phyloP scores from a whole-genome alignment of 1,139 yeast genomes.

The Candida labiduridarum region DNA sequence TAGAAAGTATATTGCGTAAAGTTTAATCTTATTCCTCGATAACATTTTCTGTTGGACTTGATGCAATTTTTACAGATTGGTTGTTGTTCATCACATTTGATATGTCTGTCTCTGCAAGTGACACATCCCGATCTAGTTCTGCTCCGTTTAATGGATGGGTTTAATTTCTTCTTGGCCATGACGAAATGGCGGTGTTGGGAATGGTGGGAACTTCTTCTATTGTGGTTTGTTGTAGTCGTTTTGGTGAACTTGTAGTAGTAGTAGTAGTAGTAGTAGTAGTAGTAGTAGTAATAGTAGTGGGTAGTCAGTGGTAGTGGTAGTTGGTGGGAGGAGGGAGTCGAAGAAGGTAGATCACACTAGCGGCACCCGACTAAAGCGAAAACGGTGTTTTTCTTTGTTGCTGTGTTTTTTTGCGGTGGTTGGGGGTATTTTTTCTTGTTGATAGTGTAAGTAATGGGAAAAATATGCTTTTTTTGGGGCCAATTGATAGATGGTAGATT shows the following conservation, averaged over 20 bases:
- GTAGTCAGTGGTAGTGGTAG: too few species aligned
- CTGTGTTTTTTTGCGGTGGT: not conserved
- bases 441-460: not conserved
- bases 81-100: conserved; percentile 51
- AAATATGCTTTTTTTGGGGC: not conserved
- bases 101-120: conserved; percentile 51
- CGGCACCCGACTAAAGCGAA: too few species aligned
- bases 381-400: not conserved
- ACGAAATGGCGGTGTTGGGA: not conserved
- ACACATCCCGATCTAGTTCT: conserved; percentile 50
- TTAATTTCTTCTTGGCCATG: conserved; percentile 20
- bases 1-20: conserved; percentile 48
- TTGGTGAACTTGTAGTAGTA: not conserved
- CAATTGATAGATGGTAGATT: not conserved
- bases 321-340: too few species aligned
- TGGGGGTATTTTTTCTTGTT: not conserved
- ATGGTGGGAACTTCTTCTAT: not conserved
- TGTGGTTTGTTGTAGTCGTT: not conserved
- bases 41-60: conserved; percentile 44
- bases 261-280: not conserved
- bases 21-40: conserved; percentile 47
- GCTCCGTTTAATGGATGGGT: conserved; percentile 27
- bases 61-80: conserved; percentile 51
- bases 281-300: too few species aligned
- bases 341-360: too few species aligned